Conservation (phyloP, 345 rosid genomes). For the Eucalyptus camaldulensis region DNA sequence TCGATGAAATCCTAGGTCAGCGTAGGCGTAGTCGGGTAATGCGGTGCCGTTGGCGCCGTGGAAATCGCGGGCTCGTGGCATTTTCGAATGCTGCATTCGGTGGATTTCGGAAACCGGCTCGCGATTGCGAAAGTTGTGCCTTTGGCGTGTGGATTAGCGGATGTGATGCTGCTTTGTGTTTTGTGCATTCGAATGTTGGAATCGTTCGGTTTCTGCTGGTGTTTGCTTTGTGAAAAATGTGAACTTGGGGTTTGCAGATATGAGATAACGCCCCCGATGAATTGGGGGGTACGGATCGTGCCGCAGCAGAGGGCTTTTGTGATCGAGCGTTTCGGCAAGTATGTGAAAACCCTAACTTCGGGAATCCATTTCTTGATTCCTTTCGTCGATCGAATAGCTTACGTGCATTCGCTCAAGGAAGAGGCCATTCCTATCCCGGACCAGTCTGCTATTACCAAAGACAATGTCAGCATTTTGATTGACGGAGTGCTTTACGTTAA, state of each 20-base stretch:
- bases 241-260: conserved; percentile 13
- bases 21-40: neutral
- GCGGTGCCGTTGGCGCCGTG: neutral
- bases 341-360: conserved; percentile 57
- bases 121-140: neutral
- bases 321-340: conserved; percentile 84
- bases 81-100: neutral
- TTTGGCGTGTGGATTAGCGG: neutral
- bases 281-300: conserved; percentile 87
- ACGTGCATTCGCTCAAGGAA: conserved; percentile 94
- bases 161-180: neutral
- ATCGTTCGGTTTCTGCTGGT: neutral
- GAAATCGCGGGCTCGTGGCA: neutral
- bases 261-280: conserved; percentile 64
- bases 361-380: conserved; percentile 91
- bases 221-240: neutral
- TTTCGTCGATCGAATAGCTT: conserved; percentile 79
- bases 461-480: conserved; percentile 87
- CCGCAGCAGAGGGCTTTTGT: conserved; percentile 89
- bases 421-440: conserved; percentile 89
- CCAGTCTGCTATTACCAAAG: conserved; percentile 88
- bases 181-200: neutral
- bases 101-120: neutral
- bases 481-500: conserved; percentile 91
- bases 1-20: neutral